These are phyloP conservation scores for Globisporangium ultimum DNA, from an alignment of 352 stramenopile genomes.

Conservation along the genomic window DNA sequence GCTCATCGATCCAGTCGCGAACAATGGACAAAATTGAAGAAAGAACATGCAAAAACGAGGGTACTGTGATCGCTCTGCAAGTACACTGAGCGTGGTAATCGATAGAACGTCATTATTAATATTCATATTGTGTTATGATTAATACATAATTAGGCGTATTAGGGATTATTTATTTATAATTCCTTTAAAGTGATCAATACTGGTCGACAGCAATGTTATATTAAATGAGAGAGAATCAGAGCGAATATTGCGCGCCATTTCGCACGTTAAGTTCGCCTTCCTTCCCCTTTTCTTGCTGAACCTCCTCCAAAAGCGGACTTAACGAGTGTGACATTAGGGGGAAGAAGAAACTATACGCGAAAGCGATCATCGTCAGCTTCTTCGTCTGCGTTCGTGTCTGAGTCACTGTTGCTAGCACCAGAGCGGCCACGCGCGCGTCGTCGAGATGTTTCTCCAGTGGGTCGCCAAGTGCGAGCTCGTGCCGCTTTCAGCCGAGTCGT, in stretches of 20 bases:
- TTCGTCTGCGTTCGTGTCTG: too few relatives aligned
- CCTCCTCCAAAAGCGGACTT: not conserved
- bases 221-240: too few relatives aligned
- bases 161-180: too few relatives aligned
- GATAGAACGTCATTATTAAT: too few relatives aligned
- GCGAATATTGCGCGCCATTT: not conserved
- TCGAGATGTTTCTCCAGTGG: conserved; percentile 81
- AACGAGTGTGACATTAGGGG: not conserved
- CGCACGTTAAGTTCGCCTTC: not conserved
- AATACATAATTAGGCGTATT: too few relatives aligned
- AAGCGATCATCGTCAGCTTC: not conserved
- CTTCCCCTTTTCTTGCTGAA: not conserved
- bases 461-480: conserved; percentile 87
- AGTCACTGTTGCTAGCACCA: not conserved
- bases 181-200: too few relatives aligned
- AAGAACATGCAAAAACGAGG: not conserved
- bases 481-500: conserved; percentile 52
- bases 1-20: conserved; percentile 1
- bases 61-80: not conserved
- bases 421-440: not conserved
- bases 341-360: not conserved
- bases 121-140: too few relatives aligned
- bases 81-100: not conserved
- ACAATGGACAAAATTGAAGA: not conserved
- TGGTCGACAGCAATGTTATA: too few relatives aligned